Conservation (phyloP, 306 rosid species). For the Aeschynomene evenia region DNA sequence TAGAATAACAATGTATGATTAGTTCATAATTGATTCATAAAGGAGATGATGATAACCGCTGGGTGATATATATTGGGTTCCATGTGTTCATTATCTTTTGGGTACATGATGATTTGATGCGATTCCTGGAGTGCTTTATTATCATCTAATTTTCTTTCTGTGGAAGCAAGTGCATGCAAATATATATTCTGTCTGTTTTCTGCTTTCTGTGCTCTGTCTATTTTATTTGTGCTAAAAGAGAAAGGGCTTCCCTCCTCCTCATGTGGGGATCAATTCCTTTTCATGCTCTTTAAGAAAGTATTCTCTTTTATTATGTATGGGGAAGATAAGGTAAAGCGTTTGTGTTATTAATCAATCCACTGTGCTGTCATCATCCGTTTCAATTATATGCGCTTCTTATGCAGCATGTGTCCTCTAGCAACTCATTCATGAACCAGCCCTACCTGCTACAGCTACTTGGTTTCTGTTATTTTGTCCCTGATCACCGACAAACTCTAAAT, state of each 20-base stretch:
- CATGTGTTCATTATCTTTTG: background rate
- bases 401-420: constrained; percentile 20
- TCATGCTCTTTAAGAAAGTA: constrained; percentile 13
- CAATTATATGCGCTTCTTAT: constrained; percentile 16
- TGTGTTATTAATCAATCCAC: constrained; percentile 16
- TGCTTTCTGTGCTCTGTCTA: constrained; percentile 13
- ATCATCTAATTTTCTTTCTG: background rate
- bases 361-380: background rate
- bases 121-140: constrained; percentile 23
- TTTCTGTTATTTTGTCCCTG: background rate
- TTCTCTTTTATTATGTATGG: constrained; percentile 16
- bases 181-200: constrained; percentile 12
- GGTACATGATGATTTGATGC: background rate
- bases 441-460: background rate
- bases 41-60: background rate
- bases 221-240: constrained; percentile 13
- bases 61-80: background rate
- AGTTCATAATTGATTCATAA: background rate
- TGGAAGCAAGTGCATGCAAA: background rate
- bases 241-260: background rate
- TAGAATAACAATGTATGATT: background rate
- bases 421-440: background rate
- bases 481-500: constrained; percentile 29
- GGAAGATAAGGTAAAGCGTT: constrained; percentile 22
- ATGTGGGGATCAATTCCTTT: constrained; percentile 20